These are phyloP conservation scores for Xylaria sp. DNA, from an alignment of 2,329 filamentous ascomycete species.

Conservation along the genomic window DNA sequence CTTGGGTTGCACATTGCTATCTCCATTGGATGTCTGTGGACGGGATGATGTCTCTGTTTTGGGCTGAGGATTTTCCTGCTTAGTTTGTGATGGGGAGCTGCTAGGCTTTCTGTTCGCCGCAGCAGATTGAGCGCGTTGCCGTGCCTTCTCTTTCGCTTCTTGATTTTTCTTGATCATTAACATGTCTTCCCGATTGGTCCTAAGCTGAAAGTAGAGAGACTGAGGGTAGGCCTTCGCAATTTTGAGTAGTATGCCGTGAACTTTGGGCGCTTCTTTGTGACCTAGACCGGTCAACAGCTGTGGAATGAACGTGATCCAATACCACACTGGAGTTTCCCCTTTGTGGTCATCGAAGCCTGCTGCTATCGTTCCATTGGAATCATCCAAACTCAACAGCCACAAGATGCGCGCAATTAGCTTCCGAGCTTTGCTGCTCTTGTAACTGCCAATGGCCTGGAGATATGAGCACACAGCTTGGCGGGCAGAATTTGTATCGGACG, in stretches of 20 bases:
- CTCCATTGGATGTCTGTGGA: conserved; percentile 64
- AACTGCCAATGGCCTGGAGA: conserved; percentile 92
- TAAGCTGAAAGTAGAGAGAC: conserved; percentile 92
- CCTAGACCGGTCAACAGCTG: conserved; percentile 92
- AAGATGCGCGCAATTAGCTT: conserved; percentile 93
- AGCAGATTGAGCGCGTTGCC: conserved; percentile 60
- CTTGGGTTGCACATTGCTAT: conserved; percentile 57
- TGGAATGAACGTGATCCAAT: conserved; percentile 99
- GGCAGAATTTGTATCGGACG: conserved; percentile 82
- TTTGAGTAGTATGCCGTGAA: conserved; percentile 87
- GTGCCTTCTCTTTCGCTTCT: conserved; percentile 75
- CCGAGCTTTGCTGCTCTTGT: conserved; percentile 95
- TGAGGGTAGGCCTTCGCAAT: conserved; percentile 97
- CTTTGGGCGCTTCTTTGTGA: conserved; percentile 88
- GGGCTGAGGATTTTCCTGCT: conserved; percentile 63
- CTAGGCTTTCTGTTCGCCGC: conserved; percentile 59
- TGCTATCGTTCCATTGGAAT: conserved; percentile 83
- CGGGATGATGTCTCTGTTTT: conserved; percentile 57
- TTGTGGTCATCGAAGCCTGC: conserved; percentile 95
- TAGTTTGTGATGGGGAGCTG: conserved; percentile 62
- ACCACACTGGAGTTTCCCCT: conserved; percentile 97
- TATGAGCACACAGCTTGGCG: conserved; percentile 96
- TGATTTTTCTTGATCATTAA: conserved; percentile 89
- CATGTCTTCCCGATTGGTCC: conserved; percentile 95
- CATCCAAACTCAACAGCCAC: conserved; percentile 95